Conservation (phyloP, 2,329 filamentous ascomycete genomes). For the Penicillium vulpinum region DNA sequence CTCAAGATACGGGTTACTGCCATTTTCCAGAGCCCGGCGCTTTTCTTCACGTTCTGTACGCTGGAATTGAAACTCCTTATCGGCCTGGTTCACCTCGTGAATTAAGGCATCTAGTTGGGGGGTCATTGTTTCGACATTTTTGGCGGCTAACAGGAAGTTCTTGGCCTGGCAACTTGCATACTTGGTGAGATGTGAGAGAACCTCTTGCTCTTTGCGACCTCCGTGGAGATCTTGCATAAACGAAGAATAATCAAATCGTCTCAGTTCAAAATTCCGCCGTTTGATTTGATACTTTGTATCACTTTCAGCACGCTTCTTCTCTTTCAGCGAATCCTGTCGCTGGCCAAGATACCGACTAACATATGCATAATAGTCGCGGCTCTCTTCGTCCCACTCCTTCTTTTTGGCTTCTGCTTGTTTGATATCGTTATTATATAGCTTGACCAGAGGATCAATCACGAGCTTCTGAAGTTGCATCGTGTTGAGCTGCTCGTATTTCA, state of each 20-base stretch:
- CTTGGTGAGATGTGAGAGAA: constrained; percentile 88
- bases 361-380: constrained; percentile 96
- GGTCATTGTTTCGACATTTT: constrained; percentile 81
- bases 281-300: constrained; percentile 96
- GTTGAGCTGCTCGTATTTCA: constrained; percentile 83
- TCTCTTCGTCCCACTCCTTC: constrained; percentile 97
- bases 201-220: constrained; percentile 96
- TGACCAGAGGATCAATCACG: constrained; percentile 90
- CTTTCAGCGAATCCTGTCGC: constrained; percentile 90
- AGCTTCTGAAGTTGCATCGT: constrained; percentile 81
- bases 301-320: constrained; percentile 93
- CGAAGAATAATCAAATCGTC: constrained; percentile 96
- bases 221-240: constrained; percentile 99
- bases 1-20: constrained; percentile 70
- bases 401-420: constrained; percentile 97
- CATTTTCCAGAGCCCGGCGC: constrained; percentile 83
- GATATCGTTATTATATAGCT: constrained; percentile 92
- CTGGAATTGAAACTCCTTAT: constrained; percentile 96
- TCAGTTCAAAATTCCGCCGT: constrained; percentile 90
- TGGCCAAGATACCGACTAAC: constrained; percentile 95
- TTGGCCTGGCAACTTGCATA: constrained; percentile 89
- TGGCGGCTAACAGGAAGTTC: constrained; percentile 76
- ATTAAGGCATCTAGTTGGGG: constrained; percentile 88
- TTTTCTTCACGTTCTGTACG: constrained; percentile 95
- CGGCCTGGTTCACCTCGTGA: constrained; percentile 84